Evolutionary conservation across 805 yeast genomes (phyloP).

Genomic region (Saccharomycopsis sp.): DNA sequence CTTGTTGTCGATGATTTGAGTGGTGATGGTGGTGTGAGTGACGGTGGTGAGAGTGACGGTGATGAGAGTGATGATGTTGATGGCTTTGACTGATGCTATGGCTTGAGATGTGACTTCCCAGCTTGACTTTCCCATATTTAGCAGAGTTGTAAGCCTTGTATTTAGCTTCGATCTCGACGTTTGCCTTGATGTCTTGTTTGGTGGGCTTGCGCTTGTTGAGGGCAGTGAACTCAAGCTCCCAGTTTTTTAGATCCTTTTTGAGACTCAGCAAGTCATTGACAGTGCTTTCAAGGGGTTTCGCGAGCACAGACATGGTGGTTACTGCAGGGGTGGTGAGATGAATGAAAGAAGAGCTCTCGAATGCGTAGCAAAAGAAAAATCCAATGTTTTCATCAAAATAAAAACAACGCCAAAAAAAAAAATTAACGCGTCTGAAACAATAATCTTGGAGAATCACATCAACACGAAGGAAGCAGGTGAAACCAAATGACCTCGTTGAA

Average conservation of each 20-base stretch:
- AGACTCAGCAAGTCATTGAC: too few relatives aligned
- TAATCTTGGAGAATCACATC: too few relatives aligned
- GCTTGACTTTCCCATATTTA: constrained; percentile 1
- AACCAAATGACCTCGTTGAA: too few relatives aligned
- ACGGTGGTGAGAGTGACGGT: background rate
- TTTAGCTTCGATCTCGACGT: constrained; percentile 14
- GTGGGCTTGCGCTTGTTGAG: constrained; percentile 15
- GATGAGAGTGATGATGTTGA: too few relatives aligned
- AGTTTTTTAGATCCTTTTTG: constrained; percentile 13
- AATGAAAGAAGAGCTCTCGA: background rate
- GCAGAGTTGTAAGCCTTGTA: constrained; percentile 13
- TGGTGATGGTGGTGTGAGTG: background rate
- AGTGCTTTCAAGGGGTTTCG: too few relatives aligned
- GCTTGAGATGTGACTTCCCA: too few relatives aligned
- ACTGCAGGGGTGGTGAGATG: background rate
- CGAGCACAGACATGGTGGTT: constrained; percentile 3
- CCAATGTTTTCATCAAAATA: too few relatives aligned
- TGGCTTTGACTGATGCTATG: background rate
- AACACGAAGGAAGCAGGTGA: too few relatives aligned
- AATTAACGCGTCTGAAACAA: too few relatives aligned
- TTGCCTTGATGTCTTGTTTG: constrained; percentile 18
- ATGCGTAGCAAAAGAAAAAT: too few relatives aligned
- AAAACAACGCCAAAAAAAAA: too few relatives aligned
- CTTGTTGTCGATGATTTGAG: background rate
- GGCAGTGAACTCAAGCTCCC: constrained; percentile 16